These are phyloP conservation scores for Acer campestre DNA, from an alignment of 345 rosid species.

Conservation along the genomic window DNA sequence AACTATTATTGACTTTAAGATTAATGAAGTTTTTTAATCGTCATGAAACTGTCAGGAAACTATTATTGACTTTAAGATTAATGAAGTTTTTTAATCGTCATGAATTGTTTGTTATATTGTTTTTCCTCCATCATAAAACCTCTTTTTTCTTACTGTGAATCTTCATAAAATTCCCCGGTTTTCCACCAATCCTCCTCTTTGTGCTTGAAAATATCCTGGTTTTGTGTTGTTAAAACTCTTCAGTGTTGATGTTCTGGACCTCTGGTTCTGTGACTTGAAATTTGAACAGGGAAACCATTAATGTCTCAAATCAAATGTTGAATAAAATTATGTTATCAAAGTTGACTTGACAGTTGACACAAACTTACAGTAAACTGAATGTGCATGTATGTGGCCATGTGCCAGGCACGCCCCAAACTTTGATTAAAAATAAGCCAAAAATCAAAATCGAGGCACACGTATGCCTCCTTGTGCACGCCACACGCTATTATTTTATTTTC, in stretches of 20 bases:
- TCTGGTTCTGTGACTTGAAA: background rate
- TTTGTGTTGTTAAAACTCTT: background rate
- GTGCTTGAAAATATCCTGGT: background rate
- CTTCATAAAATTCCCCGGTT: background rate
- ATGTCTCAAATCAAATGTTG: too few species aligned
- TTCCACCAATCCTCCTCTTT: background rate
- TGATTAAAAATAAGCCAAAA: background rate
- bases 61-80: too few species aligned
- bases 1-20: too few species aligned
- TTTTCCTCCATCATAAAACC: too few species aligned
- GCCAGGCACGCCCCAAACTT: background rate
- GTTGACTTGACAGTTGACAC: too few species aligned
- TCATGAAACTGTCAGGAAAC: too few species aligned
- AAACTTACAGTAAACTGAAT: too few species aligned
- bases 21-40: too few species aligned
- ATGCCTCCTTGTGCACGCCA: slow-evolving; percentile 2
- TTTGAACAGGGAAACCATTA: background rate
- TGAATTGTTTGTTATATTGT: too few species aligned
- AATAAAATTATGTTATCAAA: background rate
- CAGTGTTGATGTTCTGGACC: background rate
- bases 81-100: too few species aligned
- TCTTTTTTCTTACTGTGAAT: too few species aligned
- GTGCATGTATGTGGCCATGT: background rate
- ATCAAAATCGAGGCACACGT: background rate
- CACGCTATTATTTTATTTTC: background rate